phyloP scores from a whole-genome alignment of 1,284 basidiomycete species.

The Volvariella surrecta region DNA sequence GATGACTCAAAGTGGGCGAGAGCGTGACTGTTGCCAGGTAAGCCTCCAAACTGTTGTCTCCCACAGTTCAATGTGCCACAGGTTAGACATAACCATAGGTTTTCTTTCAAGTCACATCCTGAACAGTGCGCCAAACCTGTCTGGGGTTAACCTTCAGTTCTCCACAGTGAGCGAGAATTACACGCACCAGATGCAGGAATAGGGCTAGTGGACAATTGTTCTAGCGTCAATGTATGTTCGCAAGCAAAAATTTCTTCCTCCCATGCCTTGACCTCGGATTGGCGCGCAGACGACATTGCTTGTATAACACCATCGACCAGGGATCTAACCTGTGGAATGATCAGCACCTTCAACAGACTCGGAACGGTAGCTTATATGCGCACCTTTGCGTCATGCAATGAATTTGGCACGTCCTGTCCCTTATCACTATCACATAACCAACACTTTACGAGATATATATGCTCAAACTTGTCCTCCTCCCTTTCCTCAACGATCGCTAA shows the following conservation, averaged over 20 bases:
- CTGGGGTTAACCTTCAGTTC: neutral
- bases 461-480: conserved; percentile 87
- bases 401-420: conserved; percentile 39
- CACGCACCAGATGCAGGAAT: conserved; percentile 50
- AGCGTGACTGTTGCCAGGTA: conserved; percentile 88
- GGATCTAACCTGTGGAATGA: conserved; percentile 33
- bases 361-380: neutral
- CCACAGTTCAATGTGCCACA: conserved; percentile 97
- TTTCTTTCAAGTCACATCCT: conserved; percentile 76
- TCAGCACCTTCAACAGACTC: neutral
- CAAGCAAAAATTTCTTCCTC: conserved; percentile 90
- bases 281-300: conserved; percentile 82
- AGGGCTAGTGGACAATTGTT: conserved; percentile 49
- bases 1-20: conserved; percentile 75
- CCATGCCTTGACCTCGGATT: conserved; percentile 96
- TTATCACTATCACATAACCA: conserved; percentile 60
- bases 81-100: conserved; percentile 92
- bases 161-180: neutral
- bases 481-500: conserved; percentile 80
- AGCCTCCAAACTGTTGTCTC: conserved; percentile 78
- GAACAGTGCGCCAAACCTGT: conserved; percentile 70
- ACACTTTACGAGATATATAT: conserved; percentile 62
- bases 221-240: conserved; percentile 78
- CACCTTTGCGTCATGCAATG: conserved; percentile 25
- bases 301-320: conserved; percentile 72